Evolutionary conservation across 2,329 filamentous ascomycete species (phyloP), one percentile per base, ranked within the genome.

Genomic region (Colletotrichum costaricense): DNA sequence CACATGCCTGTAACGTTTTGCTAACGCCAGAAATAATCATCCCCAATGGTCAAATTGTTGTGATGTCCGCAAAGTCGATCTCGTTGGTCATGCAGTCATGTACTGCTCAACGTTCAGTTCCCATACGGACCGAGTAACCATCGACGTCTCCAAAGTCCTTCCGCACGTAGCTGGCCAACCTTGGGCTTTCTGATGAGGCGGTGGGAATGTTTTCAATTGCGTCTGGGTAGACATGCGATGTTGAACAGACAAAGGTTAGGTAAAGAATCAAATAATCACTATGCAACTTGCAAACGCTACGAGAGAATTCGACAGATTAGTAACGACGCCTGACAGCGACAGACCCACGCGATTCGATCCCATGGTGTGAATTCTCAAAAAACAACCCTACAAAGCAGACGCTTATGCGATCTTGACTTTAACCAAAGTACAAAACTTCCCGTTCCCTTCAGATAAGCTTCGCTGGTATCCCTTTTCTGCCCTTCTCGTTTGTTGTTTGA

Each of bases 31-130:
- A 16, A 7, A 42, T 14, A 49, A 49, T 6, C 42, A 49, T 22
- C 1, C 3, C 4, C 8, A 49, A 11, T 3, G 7, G 1, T 11
- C 8, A 49, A 49, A 22, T 8, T 5, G 1, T 1, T 11, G 3
- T 49, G 19, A 49, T 4, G 5, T 49, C 19, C n/a, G 7, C 19
- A n/a, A 4, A 22, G 19, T 11, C 33, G 33, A 35, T 35, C 38
- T 16, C 38, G 16, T 42, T 35, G 33, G 33, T 11, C 33, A 42
- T 42, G 38, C 38, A 33, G 16, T 19, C 6, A 42, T 33, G 9
- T 33, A 33, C 30, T 33, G 30, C 3, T 6, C 16, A 16, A 19
- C 16, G 5, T 42, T 19, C 6, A 19, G 38, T 6, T 7, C 14
- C 14, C 16, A 5, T 16, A 5, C 35, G 12, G 14, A 7, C 5